Percentiles rank a stretch among this genome's conserved stretches.
Evolutionary conservation across 2,329 filamentous ascomycete species (phyloP).

Genomic region (Colletotrichum neosansevieriae): DNA sequence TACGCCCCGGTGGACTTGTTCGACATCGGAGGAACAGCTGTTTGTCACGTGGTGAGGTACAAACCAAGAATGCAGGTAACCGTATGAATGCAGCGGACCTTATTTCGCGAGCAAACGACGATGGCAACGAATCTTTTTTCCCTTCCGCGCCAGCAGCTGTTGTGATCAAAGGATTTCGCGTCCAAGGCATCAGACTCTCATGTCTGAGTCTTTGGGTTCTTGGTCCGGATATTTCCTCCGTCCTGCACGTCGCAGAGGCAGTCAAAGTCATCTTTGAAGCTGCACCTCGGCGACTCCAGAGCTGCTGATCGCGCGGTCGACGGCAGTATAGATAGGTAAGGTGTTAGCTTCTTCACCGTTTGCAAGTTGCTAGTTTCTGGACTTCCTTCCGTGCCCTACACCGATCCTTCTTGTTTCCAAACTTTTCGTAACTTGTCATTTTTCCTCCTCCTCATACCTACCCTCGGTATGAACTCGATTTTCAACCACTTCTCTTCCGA

Average conservation of each 20-base stretch:
- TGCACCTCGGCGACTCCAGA: constrained; percentile 19
- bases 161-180: constrained; percentile 10
- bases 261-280: constrained; percentile 31
- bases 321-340: constrained; percentile 23
- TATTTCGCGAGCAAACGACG: constrained; percentile 40
- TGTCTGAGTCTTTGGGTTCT: constrained; percentile 34
- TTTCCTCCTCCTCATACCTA: constrained; percentile 3
- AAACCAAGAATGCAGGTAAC: constrained; percentile 41
- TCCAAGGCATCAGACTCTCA: constrained; percentile 27
- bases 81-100: constrained; percentile 38
- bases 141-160: not conserved
- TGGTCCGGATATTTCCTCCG: constrained; percentile 5
- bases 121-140: constrained; percentile 27
- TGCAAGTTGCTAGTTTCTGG: constrained; percentile 21
- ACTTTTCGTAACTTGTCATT: not conserved
- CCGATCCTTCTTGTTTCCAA: not conserved
- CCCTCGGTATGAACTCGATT: constrained; percentile 31
- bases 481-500: constrained; percentile 31
- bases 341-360: constrained; percentile 31
- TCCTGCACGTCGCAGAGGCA: constrained; percentile 18
- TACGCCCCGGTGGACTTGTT: constrained; percentile 28
- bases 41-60: constrained; percentile 42
- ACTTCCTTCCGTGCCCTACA: constrained; percentile 23
- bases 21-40: constrained; percentile 32
- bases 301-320: constrained; percentile 26